Evolutionary conservation across 176 grass and related monocot species (phyloP), one percentile per base, ranked within the genome.

Genomic region (Rhynchospora tenuis): DNA sequence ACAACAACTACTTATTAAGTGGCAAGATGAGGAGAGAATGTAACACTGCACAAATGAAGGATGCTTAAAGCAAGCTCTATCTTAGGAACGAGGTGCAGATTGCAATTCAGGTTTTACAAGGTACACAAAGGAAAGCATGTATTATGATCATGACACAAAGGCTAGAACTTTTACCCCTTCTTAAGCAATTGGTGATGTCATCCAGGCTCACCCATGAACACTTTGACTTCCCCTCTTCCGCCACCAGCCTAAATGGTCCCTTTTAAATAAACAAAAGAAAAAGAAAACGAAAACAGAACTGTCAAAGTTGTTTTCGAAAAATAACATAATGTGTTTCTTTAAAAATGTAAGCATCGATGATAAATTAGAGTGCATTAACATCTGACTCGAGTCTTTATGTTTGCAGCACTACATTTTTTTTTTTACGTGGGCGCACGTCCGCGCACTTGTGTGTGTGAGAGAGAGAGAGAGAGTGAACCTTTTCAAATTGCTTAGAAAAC

Each of bases 141-240:
- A 47, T 72, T 46, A 45, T 20, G 6, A 52, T 50, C 45, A 11
- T 51, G 78, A 69, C 33, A 46, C 28, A 86, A 38, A 82, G n/a
- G 23, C 19, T 27, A 60, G 65, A 7, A n/a, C 67, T 60, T 65
- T 47, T 90, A 95, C 96, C 96, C 91, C 89, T 90, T 88, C 88
- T 88, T 87, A 95, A 88, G 85, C 96, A 91, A 95, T 95, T 99
- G 75, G 96, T 89, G 23, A 95, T 91, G 58, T 99, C 96, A 90
- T 99, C 96, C 84, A 99, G 93, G 64, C 96, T 99, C 87, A 99
- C 93, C 96, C 93, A 99, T 48, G 96, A 99, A 90, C 96, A 99
- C 86, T 99, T 95, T 29, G 96, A 99, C 83, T 93, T 99, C 10
- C 96, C 96, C 62, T 99, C 96, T 27, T 99, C 96, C 16, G 96